These are phyloP conservation scores for Dictyostelium purpureum DNA, from an alignment of 78 protist genomes.

Conservation along the genomic window DNA sequence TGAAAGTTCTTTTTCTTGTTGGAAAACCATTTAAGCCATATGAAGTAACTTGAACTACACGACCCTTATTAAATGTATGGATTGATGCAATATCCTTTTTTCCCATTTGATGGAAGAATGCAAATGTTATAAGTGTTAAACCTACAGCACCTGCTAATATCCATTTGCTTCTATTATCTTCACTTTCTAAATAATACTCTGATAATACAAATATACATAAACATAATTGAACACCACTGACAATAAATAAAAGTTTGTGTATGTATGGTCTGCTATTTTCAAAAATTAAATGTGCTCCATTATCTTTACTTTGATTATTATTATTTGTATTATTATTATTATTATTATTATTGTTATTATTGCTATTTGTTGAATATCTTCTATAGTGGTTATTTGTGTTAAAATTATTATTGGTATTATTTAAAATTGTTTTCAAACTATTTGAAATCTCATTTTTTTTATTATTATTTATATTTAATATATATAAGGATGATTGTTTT, in stretches of 20 bases:
- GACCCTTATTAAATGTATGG: conserved; percentile 2
- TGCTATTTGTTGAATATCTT: no score
- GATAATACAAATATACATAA: neutral
- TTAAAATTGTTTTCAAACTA: no score
- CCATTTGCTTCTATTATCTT: neutral
- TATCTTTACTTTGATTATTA: neutral
- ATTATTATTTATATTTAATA: neutral
- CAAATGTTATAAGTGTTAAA: neutral
- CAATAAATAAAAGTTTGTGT: neutral
- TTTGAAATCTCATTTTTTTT: no score
- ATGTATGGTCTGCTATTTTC: neutral
- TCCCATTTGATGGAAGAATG: neutral
- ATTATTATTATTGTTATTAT: neutral
- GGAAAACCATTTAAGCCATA: neutral
- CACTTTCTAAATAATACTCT: neutral
- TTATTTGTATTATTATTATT: neutral
- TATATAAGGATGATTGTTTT: neutral
- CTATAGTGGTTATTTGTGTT: no score
- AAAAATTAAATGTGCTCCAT: neutral
- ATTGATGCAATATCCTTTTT: neutral
- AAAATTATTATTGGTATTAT: no score
- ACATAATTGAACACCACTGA: neutral
- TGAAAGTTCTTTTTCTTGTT: neutral
- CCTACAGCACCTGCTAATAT: neutral
- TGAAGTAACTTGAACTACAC: conserved; percentile 12